These are phyloP conservation scores for Eragrostis nindensis DNA, from an alignment of 176 grass and related monocot species.

Conservation along the genomic window DNA sequence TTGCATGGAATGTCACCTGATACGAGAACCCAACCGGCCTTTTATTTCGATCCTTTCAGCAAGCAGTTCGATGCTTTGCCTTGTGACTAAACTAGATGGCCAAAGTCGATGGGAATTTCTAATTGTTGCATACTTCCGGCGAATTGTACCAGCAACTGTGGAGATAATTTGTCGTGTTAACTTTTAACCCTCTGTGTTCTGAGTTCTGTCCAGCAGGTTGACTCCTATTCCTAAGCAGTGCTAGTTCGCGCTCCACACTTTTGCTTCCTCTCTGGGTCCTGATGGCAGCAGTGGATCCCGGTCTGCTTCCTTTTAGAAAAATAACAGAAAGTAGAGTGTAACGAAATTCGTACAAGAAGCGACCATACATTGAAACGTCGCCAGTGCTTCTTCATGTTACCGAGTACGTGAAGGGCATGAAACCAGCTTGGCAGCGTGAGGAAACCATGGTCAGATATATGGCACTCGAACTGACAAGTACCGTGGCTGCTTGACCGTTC, in stretches of 20 bases:
- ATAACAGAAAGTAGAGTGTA: background rate
- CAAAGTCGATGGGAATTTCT: no score
- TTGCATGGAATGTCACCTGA: no score
- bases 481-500: constrained; percentile 13
- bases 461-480: background rate
- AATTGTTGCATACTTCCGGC: no score
- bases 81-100: no score
- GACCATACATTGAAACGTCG: background rate
- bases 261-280: background rate
- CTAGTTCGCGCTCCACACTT: background rate
- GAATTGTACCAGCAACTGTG: no score
- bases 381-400: background rate
- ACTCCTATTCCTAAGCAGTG: background rate
- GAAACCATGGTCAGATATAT: background rate
- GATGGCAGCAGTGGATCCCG: background rate
- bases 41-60: no score
- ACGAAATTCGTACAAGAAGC: no score
- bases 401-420: constrained; percentile 5
- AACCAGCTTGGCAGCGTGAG: constrained; percentile 23
- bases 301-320: background rate
- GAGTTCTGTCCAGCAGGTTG: constrained; percentile 5
- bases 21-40: no score
- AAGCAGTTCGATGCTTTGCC: no score
- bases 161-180: no score
- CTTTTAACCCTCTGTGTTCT: background rate